Evolutionary conservation across 805 yeast genomes (phyloP).

Genomic region (Kazachstania bromeliacearum): DNA sequence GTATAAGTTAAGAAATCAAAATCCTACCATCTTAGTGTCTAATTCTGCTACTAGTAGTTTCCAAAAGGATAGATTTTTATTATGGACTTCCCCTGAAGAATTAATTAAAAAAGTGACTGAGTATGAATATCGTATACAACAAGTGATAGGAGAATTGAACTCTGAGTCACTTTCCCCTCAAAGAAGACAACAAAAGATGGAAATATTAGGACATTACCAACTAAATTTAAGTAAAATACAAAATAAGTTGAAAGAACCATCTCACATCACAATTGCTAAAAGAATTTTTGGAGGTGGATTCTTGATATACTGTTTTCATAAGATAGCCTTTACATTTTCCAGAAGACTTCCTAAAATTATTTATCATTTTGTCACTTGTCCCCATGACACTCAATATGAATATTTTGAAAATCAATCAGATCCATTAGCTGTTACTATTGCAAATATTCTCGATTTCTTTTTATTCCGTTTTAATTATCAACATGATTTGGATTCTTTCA

Average conservation of each 20-base stretch:
- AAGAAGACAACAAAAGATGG: constrained; percentile 15
- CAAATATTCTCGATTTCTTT: constrained; percentile 27
- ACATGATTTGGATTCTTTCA: constrained; percentile 30
- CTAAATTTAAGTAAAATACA: constrained; percentile 19
- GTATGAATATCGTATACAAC: constrained; percentile 15
- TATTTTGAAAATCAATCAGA: constrained; percentile 20
- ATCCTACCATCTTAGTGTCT: not conserved
- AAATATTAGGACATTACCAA: constrained; percentile 21
- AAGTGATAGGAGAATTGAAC: constrained; percentile 10
- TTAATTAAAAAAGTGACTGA: constrained; percentile 13
- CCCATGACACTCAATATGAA: constrained; percentile 15
- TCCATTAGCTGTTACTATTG: constrained; percentile 33
- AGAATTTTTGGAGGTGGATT: constrained; percentile 19
- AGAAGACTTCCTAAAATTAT: constrained; percentile 22
- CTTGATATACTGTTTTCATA: constrained; percentile 31
- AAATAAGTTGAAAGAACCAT: constrained; percentile 11
- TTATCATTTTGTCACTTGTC: constrained; percentile 10
- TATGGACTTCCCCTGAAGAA: constrained; percentile 21
- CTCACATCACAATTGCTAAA: constrained; percentile 8
- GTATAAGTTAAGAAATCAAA: constrained; percentile 5
- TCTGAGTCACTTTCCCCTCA: constrained; percentile 5
- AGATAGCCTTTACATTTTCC: constrained; percentile 26
- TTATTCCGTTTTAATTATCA: constrained; percentile 26
- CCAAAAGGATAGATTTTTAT: constrained; percentile 10
- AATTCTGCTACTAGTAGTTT: constrained; percentile 5